phyloP scores from a whole-genome alignment of 208 protist genomes.

The Wallacemonas rigidus region DNA sequence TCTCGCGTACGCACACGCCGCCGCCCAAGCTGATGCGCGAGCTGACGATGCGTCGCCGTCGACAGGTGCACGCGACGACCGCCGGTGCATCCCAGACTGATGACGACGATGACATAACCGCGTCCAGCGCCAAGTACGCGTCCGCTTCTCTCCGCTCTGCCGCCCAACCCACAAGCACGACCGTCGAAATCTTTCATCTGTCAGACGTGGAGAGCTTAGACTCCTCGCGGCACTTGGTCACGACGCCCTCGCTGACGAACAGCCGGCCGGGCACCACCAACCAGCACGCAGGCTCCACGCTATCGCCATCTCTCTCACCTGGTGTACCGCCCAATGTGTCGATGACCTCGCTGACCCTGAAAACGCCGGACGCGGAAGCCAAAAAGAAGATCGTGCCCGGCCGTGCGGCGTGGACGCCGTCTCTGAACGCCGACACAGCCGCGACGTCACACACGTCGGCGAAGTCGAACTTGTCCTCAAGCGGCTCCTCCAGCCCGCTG shows the following conservation, averaged over 20 bases:
- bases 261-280: too few species aligned
- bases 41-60: slow-evolving; percentile 8
- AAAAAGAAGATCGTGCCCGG: neutral
- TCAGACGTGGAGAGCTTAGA: slow-evolving; percentile 1
- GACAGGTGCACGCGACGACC: neutral
- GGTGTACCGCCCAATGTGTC: neutral
- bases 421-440: neutral
- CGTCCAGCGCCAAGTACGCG: too few species aligned
- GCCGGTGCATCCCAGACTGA: neutral
- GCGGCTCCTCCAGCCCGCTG: too few species aligned
- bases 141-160: neutral
- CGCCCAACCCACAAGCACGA: neutral
- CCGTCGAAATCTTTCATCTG: neutral
- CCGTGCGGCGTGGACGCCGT: neutral
- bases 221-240: neutral
- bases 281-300: too few species aligned
- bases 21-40: slow-evolving; percentile 33
- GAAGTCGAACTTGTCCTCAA: too few species aligned
- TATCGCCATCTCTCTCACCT: too few species aligned
- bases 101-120: neutral
- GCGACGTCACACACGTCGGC: neutral
- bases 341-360: neutral
- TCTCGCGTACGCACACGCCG: slow-evolving; percentile 42
- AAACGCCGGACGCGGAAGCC: neutral
- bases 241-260: neutral